Evolutionary conservation across 2,329 filamentous ascomycete species (phyloP), one percentile per base, ranked within the genome.

Genomic region (Fusarium keratoplasticum): DNA sequence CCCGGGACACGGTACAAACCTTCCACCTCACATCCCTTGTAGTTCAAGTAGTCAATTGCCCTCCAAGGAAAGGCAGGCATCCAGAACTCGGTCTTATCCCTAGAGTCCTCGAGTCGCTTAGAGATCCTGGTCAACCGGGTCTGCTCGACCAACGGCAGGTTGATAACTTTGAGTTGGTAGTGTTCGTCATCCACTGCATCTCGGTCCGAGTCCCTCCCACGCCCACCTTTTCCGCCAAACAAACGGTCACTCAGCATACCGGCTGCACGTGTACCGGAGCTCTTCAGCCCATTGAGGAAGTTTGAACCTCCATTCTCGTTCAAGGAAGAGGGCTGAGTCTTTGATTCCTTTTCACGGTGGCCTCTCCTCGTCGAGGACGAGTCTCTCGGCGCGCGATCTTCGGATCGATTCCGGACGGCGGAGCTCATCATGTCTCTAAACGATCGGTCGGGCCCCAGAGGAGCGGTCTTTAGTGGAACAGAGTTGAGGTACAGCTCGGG

Each of bases 31-130:
- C 94, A 96, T 42, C 95, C 95, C 80, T 96, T 97, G 83, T 95
- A 96, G 82, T 98, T 98, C 61, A 98, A 87, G 81, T 97, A 98
- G 84, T 98, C 96, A 74, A 98, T 98, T 67, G 95, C 97, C 72
- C 96, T 89, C 93, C 96, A 98, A 1, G 96, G 95, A 67, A 98
- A 92, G 8, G 95, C 94, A 14, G 96, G 96, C 95, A 98, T 98
- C 96, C 96, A 98, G 80, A 97, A 98, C 80, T 98, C 96, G 0
- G 96, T 98, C 87, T 98, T 98, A 80, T 98, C 96, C 71, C 92
- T 90, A 11, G 95, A 98, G 70, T 94, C 91, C 79, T 97, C 94
- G 50, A 98, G 86, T 33, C 93, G 91, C 83, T 96, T 97, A 9
- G 95, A 97, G 80, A 98, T 98, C 72, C 96, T 90, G 0, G 96